A percentile compares a stretch with the other conserved stretches of the same genome.
phyloP scores from a whole-genome alignment of 768 basidiomycete species.

The Inosperma sp. region DNA sequence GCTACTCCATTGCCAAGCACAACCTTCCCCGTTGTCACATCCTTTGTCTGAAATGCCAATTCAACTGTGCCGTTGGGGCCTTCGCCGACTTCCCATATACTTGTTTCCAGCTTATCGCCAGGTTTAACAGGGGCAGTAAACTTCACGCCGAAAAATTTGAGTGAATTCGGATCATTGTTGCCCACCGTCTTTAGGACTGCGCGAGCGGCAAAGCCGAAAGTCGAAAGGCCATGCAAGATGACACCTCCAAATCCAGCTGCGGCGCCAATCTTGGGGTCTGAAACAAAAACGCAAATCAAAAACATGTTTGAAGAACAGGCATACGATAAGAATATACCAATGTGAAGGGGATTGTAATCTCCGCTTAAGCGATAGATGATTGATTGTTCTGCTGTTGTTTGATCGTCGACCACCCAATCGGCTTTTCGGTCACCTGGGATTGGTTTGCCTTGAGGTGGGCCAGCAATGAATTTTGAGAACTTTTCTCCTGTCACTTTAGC shows the following conservation, averaged over 20 bases:
- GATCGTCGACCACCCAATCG: constrained; percentile 56
- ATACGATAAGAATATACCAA: constrained; percentile 39
- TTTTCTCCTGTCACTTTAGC: constrained; percentile 59
- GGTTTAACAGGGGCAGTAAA: constrained; percentile 85
- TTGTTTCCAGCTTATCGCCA: constrained; percentile 75
- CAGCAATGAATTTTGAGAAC: constrained; percentile 57
- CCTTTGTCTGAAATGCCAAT: constrained; percentile 58
- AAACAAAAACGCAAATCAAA: background rate
- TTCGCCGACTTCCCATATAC: constrained; percentile 70
- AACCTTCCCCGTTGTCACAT: constrained; percentile 57
- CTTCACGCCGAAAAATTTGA: constrained; percentile 65
- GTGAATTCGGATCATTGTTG: constrained; percentile 51
- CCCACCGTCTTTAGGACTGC: constrained; percentile 64
- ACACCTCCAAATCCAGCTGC: constrained; percentile 76
- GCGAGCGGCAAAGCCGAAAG: constrained; percentile 79
- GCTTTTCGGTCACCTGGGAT: constrained; percentile 58
- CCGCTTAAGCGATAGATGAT: constrained; percentile 69
- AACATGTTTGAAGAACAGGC: background rate
- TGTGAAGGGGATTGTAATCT: constrained; percentile 77
- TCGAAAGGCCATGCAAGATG: constrained; percentile 80
- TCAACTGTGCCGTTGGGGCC: constrained; percentile 58
- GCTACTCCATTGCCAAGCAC: constrained; percentile 61
- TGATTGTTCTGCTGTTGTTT: constrained; percentile 64
- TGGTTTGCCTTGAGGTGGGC: constrained; percentile 55
- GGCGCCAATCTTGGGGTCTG: constrained; percentile 73